phyloP scores from a whole-genome alignment of 2,329 filamentous ascomycete genomes.

The Cladosporium halotolerans region DNA sequence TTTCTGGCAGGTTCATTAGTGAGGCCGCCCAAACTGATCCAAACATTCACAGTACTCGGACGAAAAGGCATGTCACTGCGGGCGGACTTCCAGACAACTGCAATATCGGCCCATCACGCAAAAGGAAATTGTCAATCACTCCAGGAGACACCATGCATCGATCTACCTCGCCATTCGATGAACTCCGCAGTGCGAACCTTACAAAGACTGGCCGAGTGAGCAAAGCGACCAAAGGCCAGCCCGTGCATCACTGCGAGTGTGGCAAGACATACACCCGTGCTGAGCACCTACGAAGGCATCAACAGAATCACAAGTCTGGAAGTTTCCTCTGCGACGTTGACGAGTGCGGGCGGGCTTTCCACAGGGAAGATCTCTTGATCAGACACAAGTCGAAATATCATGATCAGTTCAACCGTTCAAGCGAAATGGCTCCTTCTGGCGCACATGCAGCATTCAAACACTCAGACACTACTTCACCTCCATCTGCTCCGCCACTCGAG shows the following conservation, averaged over 20 bases:
- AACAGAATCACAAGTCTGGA: constrained; percentile 41
- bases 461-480: too few relatives aligned
- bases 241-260: constrained; percentile 39
- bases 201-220: constrained; percentile 43
- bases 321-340: constrained; percentile 35
- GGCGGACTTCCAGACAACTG: too few relatives aligned
- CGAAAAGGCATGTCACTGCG: too few relatives aligned
- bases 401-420: background rate
- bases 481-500: too few relatives aligned
- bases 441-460: too few relatives aligned
- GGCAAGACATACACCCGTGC: constrained; percentile 44
- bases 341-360: constrained; percentile 39
- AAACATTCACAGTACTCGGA: too few relatives aligned
- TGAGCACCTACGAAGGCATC: constrained; percentile 43
- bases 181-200: constrained; percentile 31
- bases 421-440: too few relatives aligned
- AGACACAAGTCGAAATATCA: constrained; percentile 40
- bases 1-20: too few relatives aligned
- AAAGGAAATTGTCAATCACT: background rate
- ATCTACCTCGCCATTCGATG: constrained; percentile 29
- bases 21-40: too few relatives aligned
- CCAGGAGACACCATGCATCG: constrained; percentile 25
- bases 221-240: constrained; percentile 44
- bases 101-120: background rate
- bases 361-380: constrained; percentile 39